Evolutionary conservation across 805 yeast genomes (phyloP).

Genomic region (Candida insectorum): DNA sequence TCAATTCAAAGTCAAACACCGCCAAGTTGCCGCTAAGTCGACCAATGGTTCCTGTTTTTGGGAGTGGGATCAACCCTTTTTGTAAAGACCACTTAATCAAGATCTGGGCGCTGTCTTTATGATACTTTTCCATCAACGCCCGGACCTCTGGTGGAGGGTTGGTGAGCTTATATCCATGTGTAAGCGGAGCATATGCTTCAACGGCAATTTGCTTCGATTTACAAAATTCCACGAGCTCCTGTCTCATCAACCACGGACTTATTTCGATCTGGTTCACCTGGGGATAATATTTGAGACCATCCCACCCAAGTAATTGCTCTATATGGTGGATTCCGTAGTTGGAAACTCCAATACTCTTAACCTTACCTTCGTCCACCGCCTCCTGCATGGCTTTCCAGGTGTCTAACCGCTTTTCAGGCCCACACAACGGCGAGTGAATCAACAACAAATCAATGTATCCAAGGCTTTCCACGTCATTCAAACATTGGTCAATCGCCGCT

Average conservation of each 20-base stretch:
- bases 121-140: constrained; percentile 31
- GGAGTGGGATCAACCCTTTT: constrained; percentile 41
- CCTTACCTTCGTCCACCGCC: constrained; percentile 46
- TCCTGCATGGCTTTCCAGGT: constrained; percentile 58
- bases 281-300: constrained; percentile 41
- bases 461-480: constrained; percentile 47
- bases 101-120: constrained; percentile 42
- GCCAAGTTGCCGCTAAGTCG: constrained; percentile 23
- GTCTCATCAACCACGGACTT: constrained; percentile 48
- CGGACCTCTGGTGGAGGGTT: constrained; percentile 17
- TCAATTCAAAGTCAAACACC: constrained; percentile 24
- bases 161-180: constrained; percentile 32
- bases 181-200: constrained; percentile 38
- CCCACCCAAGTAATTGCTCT: constrained; percentile 48
- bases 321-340: constrained; percentile 58
- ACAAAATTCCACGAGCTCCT: constrained; percentile 33
- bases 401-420: constrained; percentile 40
- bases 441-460: constrained; percentile 71
- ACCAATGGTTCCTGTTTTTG: constrained; percentile 23
- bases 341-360: constrained; percentile 59
- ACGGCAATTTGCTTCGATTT: constrained; percentile 21
- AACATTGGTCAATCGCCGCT: constrained; percentile 54
- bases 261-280: constrained; percentile 49
- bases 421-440: constrained; percentile 56
- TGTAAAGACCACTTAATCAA: constrained; percentile 49